Percentiles rank a stretch among this genome's conserved stretches.
phyloP scores from a whole-genome alignment of 2,329 filamentous ascomycete species.

The Colletotrichum abscissum region DNA sequence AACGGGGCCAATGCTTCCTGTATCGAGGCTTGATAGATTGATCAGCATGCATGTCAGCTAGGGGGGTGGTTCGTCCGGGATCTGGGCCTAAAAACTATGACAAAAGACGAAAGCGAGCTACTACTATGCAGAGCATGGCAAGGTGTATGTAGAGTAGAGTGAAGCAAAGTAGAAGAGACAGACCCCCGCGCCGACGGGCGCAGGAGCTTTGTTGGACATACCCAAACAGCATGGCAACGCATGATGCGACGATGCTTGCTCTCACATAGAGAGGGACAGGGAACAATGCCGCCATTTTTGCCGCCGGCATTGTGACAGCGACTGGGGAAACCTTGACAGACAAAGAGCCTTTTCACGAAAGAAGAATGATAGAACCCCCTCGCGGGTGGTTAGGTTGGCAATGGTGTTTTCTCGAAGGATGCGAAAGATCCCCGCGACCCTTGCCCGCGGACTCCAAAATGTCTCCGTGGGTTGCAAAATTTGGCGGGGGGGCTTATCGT shows the following conservation, averaged over 20 bases:
- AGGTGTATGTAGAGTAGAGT: too few species aligned
- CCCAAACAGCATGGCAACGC: conserved; percentile 47
- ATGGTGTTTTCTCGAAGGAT: background rate
- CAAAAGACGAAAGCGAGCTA: background rate
- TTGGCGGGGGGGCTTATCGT: too few species aligned
- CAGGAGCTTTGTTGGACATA: conserved; percentile 20
- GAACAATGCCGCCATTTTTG: background rate
- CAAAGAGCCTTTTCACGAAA: background rate
- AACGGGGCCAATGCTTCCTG: conserved; percentile 68
- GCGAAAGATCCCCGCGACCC: background rate
- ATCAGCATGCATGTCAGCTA: background rate
- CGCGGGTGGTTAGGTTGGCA: background rate
- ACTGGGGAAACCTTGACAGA: background rate
- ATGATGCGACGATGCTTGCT: conserved; percentile 44
- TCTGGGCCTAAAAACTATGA: background rate
- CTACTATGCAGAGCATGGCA: background rate
- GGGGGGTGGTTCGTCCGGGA: background rate
- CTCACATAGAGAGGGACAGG: conserved; percentile 42
- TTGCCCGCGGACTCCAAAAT: too few species aligned
- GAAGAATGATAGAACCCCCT: background rate
- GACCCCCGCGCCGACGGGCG: too few species aligned
- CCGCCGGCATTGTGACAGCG: background rate
- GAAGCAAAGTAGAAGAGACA: background rate
- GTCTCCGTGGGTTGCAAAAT: too few species aligned
- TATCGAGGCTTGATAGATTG: conserved; percentile 42